These are phyloP conservation scores for Brassica napus DNA, from an alignment of 345 rosid species.

Conservation along the genomic window Da-Ae NC_063450.1:18459001-18459500, in stretches of 20 bases:
- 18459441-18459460: slow-evolving; percentile 80
- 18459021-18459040: slow-evolving; percentile 77
- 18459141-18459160: slow-evolving; percentile 66
- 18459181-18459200: slow-evolving; percentile 66
- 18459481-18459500: slow-evolving; percentile 83
- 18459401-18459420: slow-evolving; percentile 82
- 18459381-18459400: slow-evolving; percentile 99
- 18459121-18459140: slow-evolving; percentile 68
- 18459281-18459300: not conserved
- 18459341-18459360: slow-evolving; percentile 45
- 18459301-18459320: not conserved
- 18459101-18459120: slow-evolving; percentile 44
- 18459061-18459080: not conserved
- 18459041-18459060: not conserved
- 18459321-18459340: not conserved
- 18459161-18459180: slow-evolving; percentile 78
- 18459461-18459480: slow-evolving; percentile 87
- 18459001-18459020: slow-evolving; percentile 80
- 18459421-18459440: slow-evolving; percentile 77
- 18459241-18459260: slow-evolving; percentile 68
- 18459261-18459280: slow-evolving; percentile 64
- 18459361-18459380: slow-evolving; percentile 93
- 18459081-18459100: not conserved
- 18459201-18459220: slow-evolving; percentile 76
- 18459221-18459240: slow-evolving; percentile 49